Evolutionary conservation across 164 flowering plant species (phyloP), one percentile per base, ranked within the genome.

Genomic region (Piper betle): DNA sequence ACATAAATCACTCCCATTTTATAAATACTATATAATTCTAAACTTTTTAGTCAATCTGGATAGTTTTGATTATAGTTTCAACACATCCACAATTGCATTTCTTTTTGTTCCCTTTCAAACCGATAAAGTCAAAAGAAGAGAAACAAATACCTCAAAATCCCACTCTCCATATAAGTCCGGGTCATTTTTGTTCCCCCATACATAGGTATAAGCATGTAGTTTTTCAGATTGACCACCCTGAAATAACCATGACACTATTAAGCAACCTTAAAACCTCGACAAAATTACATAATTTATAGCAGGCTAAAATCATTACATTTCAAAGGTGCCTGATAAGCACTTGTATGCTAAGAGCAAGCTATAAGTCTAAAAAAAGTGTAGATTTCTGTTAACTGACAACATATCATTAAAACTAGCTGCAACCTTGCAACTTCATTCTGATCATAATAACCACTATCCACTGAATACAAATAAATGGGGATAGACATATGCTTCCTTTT

Each of bases 81-180:
- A 2, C 15, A 46, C 15, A 12, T 46, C 15, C 9, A 46, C 3
- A 2, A 46, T 46, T 46, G 50, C 50, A 46, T 39, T 39, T 13
- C 37, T 37, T 43, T 2, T 12, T n/a, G 55, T 7, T 33, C 54
- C 17, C 39, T n/a, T 16, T 37, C 10, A 53, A 7, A 2, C 15
- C 13, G 15, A 46, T 46, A 15, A 46, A 46, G 3, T 10, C 10
- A 12, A 46, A 46, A 46, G 50, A 46, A 46, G 50, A 15, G 12
- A 6, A 46, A 5, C 12, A 46, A 39, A 62, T 78, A 92, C 98
- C 96, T 87, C 93, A 71, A 87, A 84, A 73, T 84, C 67, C 93
- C 96, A 89, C 9, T 78, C 82, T 54, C 98, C 98, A 67, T 79
- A 85, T 66, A 92, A 68, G 68, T 80, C 62, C 37, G 88, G 88